Evolutionary conservation across 176 grass and related monocot genomes (phyloP), one percentile per base, ranked within the genome.

Genomic region (Lolium rigidum): DNA sequence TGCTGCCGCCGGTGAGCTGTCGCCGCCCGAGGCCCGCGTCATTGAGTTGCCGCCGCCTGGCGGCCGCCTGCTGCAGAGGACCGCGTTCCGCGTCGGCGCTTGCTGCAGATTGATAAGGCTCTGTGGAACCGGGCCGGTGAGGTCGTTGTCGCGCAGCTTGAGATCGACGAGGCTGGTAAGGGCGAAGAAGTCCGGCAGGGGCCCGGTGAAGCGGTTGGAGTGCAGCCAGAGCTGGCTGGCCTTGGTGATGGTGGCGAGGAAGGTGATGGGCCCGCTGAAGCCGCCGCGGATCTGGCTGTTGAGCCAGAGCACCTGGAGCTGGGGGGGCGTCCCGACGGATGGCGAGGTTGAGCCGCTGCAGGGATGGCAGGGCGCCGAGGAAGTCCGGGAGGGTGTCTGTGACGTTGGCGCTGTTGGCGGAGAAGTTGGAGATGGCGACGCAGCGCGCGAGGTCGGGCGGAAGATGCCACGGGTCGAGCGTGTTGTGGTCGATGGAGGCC

Each of bases 151-250:
- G 6, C 95, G 88, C 57, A 98, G 86, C 12, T 87, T 22, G 82
- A 98, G 81, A 68, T 93, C 93, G 24, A 5, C 47, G 1, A 95
- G 85, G 54, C 13, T 48, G 26, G 11, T 20, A 6, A 98, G 82
- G 10, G 15, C 16, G 0, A 87, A 61, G 80, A 95, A 98, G 54
- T 95, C 89, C 4, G 95, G 95, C 57, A 98, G 76, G 16, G 93
- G 85, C 5, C 95, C 95, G 1, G 91, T 78, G 81, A 98, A 98
- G 44, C 49, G 18, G 37, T 98, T 98, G 26, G 83, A 89, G 25
- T 98, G 95, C 49, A 98, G 86, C 95, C 95, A 98, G 17, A 98
- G 87, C 77, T 93, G 38, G 22, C 55, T 5, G 1, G 85, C 17
- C 15, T 28, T 12, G 3, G 87, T 88, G 85, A 98, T 83, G 66